Base-by-base conservation (phyloP, 2,329 filamentous ascomycete species). In the Claviceps purpurea region DNA sequence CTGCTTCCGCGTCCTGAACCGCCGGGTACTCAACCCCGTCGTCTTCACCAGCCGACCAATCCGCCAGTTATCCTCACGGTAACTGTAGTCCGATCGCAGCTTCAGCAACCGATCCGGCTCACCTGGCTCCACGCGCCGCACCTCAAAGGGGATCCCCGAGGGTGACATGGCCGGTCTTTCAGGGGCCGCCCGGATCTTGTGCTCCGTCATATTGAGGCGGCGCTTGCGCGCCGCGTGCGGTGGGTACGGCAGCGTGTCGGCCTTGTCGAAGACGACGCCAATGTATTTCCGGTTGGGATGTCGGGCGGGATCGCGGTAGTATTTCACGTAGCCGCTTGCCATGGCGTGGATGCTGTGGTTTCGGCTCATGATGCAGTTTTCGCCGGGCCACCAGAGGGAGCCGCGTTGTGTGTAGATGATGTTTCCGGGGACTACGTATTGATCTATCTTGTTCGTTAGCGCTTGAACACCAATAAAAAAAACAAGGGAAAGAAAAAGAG, bases 331-430 rank as follows among this genome's bases (percentile, higher is more conserved):
- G 57, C 93, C 93, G 3, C 85, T 77, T 52, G 85, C 80, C 54
- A 82, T 84, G 50, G 93, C 83, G 69, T 87, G 95, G 65, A 98
- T 94, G 49, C 91, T 97, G 74, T 97, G 93, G 68, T 98, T 90
- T 55, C 93, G 85, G 49, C 93, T 93, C 75, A 97, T 91, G 61
- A 84, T 87, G 68, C 87, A 88, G 71, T 98, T 97, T 67, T 97
- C 93, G 62, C 93, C 93, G 1, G 93, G 85, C 67, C 85, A 91
- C 93, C 93, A 98, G 62, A 84, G 80, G 4, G 93, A 94, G 61
- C 93, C 93, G 62, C 91, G 85, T 70, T 98, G 93, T 66, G 89
- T 89, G 79, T 93, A 98, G 71, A 98, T 87, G 70, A 98, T 98
- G 74, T 95, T 97, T 51, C 93, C 93, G 4, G 90, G 86, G 54